Base-by-base conservation (phyloP, 345 rosid genomes). In the Streptanthus diversifolius region DNA sequence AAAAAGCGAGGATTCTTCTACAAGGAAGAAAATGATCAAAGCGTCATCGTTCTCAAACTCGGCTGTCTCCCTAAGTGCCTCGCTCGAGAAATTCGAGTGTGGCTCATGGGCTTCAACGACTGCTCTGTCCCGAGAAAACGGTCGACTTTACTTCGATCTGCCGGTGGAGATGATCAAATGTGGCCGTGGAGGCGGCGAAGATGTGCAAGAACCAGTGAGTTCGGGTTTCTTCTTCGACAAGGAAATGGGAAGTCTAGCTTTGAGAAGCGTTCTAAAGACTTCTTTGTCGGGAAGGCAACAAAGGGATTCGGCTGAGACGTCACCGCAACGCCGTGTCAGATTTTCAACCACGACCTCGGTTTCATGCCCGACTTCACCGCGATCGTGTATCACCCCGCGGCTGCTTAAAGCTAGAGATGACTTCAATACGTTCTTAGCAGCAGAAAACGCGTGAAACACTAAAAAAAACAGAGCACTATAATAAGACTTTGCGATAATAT, bases 41-140 rank as follows among this genome's bases (percentile, higher is more conserved):
- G 66, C 71, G 5, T 55, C 80, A n/a, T 70, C 80, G 4, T 76
- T 76, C 44, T 63, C 80, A 21, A 64, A 47, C 35, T 45, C 76
- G 12, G 66, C 51, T 8, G 73, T 84, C 32, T 90, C 96, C 8
- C 78, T 90, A 71, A 78, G 85, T 3, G 88, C 88, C 24, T 92
- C 96, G 0, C 41, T 92, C 24, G 96, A 92, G 75, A 92, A 87
- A 51, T 92, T 90, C 12, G 98, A 92, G 66, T 92, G 98, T 27
- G 98, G 91, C 43, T 92, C 97, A 1, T 92, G 98, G 98, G 95
- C 93, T 1, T 90, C 97, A 30, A 82, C 91, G 0, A 81, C 85
- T 7, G 75, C 88, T n/a, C 39, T 75, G 0, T 40, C 79, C 13
- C 73, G 65, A 0, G 87, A 76, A 5, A 84, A 77, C 29, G 82